Evolutionary conservation across 371 early-diverging fungal genomes (phyloP).

Genomic region (Zancudomyces culisetae): DNA sequence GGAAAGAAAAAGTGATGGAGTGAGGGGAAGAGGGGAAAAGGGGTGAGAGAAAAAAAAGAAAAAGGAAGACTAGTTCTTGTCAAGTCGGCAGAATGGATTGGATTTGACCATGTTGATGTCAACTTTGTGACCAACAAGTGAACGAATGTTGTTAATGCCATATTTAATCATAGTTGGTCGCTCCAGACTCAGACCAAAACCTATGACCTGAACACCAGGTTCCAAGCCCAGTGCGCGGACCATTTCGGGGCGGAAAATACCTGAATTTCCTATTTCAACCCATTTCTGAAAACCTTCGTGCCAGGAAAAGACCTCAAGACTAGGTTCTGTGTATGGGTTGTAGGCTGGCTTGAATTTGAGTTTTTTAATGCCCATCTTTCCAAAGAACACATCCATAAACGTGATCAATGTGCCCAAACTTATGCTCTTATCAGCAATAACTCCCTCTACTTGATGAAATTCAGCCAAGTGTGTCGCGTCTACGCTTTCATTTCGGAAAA

Average conservation of each 20-base stretch:
- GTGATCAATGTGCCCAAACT: constrained; percentile 96
- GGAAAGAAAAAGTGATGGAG: not conserved
- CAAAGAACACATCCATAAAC: constrained; percentile 91
- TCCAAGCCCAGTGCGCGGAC: constrained; percentile 91
- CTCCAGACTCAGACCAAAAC: constrained; percentile 98
- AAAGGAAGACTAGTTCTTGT: constrained; percentile 30
- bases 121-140: constrained; percentile 97
- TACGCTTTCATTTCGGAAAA: constrained; percentile 97
- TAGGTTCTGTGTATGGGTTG: constrained; percentile 99
- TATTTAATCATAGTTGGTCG: constrained; percentile 99
- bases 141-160: constrained; percentile 91
- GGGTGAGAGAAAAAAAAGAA: not conserved
- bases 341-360: constrained; percentile 99
- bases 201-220: constrained; percentile 93
- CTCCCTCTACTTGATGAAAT: constrained; percentile 99
- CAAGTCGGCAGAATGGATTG: constrained; percentile 75
- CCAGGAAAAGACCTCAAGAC: constrained; percentile 99
- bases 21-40: not conserved
- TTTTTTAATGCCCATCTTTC: constrained; percentile 82
- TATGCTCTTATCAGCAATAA: constrained; percentile 91
- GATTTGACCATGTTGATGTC: constrained; percentile 85
- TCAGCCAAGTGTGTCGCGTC: constrained; percentile 99
- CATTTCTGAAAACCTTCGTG: constrained; percentile 89
- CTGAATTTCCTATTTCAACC: constrained; percentile 99
- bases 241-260: constrained; percentile 99